phyloP scores from a whole-genome alignment of 148 eudicot genomes.

The Fagopyrum esculentum region DNA sequence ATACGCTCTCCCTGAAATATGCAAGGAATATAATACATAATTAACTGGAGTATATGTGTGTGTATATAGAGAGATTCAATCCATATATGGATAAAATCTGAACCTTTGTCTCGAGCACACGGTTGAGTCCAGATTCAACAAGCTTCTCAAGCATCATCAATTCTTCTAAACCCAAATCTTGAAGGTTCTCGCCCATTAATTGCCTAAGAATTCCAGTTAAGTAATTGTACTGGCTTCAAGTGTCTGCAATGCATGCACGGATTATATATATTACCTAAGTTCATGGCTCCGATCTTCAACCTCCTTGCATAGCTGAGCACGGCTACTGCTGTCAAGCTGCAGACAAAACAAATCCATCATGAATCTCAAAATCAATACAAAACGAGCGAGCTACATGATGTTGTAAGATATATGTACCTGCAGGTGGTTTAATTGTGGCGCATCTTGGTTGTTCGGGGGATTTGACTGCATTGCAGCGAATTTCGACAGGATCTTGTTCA shows the following conservation, averaged over 20 bases:
- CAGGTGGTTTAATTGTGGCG: constrained; percentile 34
- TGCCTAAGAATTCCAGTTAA: constrained; percentile 16
- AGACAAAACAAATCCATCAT: not conserved
- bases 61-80: no score
- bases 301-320: constrained; percentile 36
- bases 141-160: constrained; percentile 33
- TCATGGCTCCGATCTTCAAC: constrained; percentile 32
- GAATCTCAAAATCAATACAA: not conserved
- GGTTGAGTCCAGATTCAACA: constrained; percentile 34
- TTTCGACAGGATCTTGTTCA: constrained; percentile 46
- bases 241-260: no score
- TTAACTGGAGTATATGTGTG: no score
- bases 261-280: constrained; percentile 26
- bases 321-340: constrained; percentile 35
- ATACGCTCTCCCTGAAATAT: not conserved
- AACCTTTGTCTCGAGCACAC: constrained; percentile 43
- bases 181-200: constrained; percentile 42
- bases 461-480: constrained; percentile 28
- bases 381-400: not conserved
- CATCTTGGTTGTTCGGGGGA: constrained; percentile 20
- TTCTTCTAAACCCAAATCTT: constrained; percentile 37
- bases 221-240: no score
- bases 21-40: not conserved
- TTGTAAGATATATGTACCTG: not conserved
- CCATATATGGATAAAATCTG: no score